phyloP scores from a whole-genome alignment of 805 yeast species.

The Pichia phayaonensis region DNA sequence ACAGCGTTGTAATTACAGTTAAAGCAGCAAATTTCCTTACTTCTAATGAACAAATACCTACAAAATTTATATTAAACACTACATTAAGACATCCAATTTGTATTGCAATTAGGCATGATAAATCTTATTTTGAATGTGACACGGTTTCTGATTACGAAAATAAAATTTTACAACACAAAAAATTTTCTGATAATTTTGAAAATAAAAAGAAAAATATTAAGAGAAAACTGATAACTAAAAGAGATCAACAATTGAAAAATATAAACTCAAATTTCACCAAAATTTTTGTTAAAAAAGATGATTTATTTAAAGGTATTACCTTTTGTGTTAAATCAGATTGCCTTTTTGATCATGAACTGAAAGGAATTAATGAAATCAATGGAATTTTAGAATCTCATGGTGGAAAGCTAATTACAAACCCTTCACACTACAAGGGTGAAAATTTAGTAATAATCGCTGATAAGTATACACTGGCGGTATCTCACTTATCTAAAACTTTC shows the following conservation, averaged over 20 bases:
- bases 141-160: conserved; percentile 45
- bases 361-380: conserved; percentile 30
- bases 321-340: conserved; percentile 53
- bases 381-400: conserved; percentile 39
- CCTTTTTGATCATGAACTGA: conserved; percentile 18
- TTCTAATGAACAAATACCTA: conserved; percentile 36
- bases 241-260: conserved; percentile 9
- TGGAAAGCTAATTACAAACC: conserved; percentile 35
- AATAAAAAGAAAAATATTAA: conserved; percentile 5
- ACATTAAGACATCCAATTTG: conserved; percentile 77
- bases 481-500: conserved; percentile 31
- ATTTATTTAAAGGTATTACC: conserved; percentile 36
- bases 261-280: conserved; percentile 12
- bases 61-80: conserved; percentile 52
- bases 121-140: conserved; percentile 47
- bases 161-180: conserved; percentile 15
- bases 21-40: conserved; percentile 60
- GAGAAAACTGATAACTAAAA: conserved; percentile 14
- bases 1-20: conserved; percentile 73
- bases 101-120: conserved; percentile 60
- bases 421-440: conserved; percentile 19
- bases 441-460: conserved; percentile 31
- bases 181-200: neutral
- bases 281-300: conserved; percentile 3
- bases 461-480: conserved; percentile 32